Conservation (phyloP, 1,284 basidiomycete species). For the Naganishia albida region DNA sequence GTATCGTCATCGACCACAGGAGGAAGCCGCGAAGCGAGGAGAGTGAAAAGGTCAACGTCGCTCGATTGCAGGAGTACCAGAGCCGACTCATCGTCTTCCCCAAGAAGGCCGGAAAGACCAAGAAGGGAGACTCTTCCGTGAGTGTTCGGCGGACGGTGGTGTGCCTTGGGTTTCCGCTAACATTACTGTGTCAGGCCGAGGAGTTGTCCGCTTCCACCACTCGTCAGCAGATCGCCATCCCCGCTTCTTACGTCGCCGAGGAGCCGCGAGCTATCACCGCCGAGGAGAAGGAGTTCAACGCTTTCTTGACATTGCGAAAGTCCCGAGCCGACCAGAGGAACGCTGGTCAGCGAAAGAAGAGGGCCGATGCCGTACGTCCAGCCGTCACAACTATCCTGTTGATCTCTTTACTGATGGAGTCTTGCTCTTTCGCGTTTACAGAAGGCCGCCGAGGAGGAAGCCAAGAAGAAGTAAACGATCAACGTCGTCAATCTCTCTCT, state of each 20-base stretch:
- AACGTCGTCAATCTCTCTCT: constrained; percentile 7
- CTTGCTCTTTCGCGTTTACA: constrained; percentile 18
- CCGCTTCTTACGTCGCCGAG: constrained; percentile 70
- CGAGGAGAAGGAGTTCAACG: constrained; percentile 86
- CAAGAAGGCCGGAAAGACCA: constrained; percentile 91
- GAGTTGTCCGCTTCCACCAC: constrained; percentile 81
- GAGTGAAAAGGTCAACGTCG: constrained; percentile 92
- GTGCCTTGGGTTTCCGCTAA: constrained; percentile 5
- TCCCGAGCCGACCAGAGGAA: constrained; percentile 81
- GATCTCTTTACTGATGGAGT: neutral
- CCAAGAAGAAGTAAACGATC: constrained; percentile 45
- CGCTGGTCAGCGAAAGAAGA: constrained; percentile 81
- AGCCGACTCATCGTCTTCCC: constrained; percentile 80
- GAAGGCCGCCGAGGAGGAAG: constrained; percentile 54
- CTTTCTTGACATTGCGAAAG: constrained; percentile 84
- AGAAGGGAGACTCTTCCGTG: constrained; percentile 89
- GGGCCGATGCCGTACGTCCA: constrained; percentile 50
- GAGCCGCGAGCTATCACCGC: constrained; percentile 88
- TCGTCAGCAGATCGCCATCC: constrained; percentile 70
- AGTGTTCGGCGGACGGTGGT: constrained; percentile 53
- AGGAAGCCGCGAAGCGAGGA: constrained; percentile 97
- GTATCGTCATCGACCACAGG: constrained; percentile 96
- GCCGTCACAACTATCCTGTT: neutral
- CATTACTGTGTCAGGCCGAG: constrained; percentile 62
- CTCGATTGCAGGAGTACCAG: constrained; percentile 94